These are phyloP conservation scores for Otatea glauca DNA, from an alignment of 176 grass and related monocot genomes.

Conservation along the genomic window DNA sequence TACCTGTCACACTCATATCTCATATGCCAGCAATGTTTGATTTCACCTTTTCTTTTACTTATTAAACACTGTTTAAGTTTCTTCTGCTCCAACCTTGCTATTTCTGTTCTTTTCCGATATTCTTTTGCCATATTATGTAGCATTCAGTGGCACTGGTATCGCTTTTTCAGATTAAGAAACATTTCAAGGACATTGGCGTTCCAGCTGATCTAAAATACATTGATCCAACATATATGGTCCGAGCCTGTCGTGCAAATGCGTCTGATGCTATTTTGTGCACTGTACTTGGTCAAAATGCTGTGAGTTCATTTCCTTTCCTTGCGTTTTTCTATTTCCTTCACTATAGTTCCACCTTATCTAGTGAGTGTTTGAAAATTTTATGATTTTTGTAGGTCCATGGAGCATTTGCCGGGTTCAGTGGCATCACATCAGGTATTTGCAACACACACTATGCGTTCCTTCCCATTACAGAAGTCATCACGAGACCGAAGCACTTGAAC, in stretches of 20 bases:
- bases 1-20: neutral
- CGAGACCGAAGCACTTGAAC: conserved; percentile 61
- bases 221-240: conserved; percentile 96
- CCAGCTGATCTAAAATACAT: conserved; percentile 95
- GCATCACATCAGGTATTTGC: conserved; percentile 83
- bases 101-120: neutral
- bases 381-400: conserved; percentile 73
- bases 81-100: neutral
- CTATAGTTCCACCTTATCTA: conserved; percentile 21
- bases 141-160: conserved; percentile 16
- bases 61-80: neutral
- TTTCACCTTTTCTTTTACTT: neutral
- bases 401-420: conserved; percentile 96
- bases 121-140: neutral
- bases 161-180: conserved; percentile 83
- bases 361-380: conserved; percentile 14
- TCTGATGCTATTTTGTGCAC: conserved; percentile 99
- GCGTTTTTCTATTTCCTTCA: neutral
- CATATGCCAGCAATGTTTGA: neutral
- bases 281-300: conserved; percentile 94
- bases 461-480: conserved; percentile 89
- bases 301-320: conserved; percentile 40
- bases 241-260: conserved; percentile 91
- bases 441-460: conserved; percentile 84
- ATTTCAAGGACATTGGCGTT: conserved; percentile 83